phyloP scores from a whole-genome alignment of 2,329 filamentous ascomycete genomes.

The Teratosphaeria viscida region DNA sequence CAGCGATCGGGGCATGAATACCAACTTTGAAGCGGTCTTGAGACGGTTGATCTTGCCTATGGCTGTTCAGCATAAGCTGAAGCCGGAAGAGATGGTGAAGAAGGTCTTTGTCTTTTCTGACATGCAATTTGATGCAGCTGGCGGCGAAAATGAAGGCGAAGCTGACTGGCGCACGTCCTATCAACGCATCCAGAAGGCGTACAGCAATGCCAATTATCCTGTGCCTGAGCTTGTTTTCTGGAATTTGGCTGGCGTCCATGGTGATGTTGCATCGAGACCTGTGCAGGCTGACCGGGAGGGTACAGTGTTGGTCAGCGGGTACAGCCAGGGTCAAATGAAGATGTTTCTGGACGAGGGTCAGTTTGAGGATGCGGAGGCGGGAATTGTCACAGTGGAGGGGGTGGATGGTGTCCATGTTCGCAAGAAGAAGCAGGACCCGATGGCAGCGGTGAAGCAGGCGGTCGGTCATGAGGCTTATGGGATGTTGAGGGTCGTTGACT shows the following conservation, averaged over 20 bases:
- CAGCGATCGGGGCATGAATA: too few species aligned
- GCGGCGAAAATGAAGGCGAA: too few species aligned
- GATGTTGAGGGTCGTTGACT: slow-evolving; percentile 48
- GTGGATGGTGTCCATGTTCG: slow-evolving; percentile 15
- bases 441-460: slow-evolving; percentile 39
- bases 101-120: too few species aligned
- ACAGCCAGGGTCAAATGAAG: slow-evolving; percentile 49
- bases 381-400: slow-evolving; percentile 13
- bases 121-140: too few species aligned
- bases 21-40: too few species aligned
- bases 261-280: slow-evolving; percentile 36
- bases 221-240: too few species aligned
- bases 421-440: slow-evolving; percentile 33
- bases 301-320: slow-evolving; percentile 44
- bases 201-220: too few species aligned
- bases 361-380: slow-evolving; percentile 30
- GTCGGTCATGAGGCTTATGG: slow-evolving; percentile 45
- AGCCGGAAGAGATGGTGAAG: too few species aligned
- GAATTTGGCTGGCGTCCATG: background rate
- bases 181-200: too few species aligned
- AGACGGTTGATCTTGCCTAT: too few species aligned
- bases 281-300: slow-evolving; percentile 36
- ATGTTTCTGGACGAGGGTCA: slow-evolving; percentile 43
- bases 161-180: too few species aligned
- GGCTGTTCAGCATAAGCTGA: too few species aligned